Base-by-base conservation (phyloP, 306 rosid species). In the Morella rubra region DNA sequence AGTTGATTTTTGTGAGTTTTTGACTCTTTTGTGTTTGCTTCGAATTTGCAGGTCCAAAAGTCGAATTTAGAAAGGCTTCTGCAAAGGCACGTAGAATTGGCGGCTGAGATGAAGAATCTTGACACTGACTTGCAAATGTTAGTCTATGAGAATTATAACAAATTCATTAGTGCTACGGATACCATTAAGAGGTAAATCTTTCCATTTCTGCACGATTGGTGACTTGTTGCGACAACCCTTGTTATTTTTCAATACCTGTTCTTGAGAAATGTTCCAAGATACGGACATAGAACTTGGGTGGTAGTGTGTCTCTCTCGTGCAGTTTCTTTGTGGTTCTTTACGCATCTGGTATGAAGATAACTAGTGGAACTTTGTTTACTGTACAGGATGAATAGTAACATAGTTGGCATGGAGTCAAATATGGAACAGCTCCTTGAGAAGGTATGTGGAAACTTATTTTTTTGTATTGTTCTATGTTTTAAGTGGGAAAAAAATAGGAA, bases 71-170 rank as follows among this genome's bases (percentile, higher is more conserved):
- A 90, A 87, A 93, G 93, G 22, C 85, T 95, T 46, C 90, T 95
- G 54, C 93, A 90, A 72, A 85, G 84, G 54, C 97, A 95, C 70
- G 93, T 92, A 54, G 90, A 88, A 73, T 83, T 92, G 92, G 97
- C 98, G 2, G 97, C 98, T 19, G 98, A 95, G 81, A 92, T 92
- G n/a, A 95, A 95, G 96, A 95, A 95, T 88, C 97, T 95, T 3
- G 98, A 95, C 76, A 95, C 97, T 12, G 98, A 92, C 79, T 79
- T 95, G 78, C 98, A 95, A 84, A 95, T 92, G 97, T 73, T 95
- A 20, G 97, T 95, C 4, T 95, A 90, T 66, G 98, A 95, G 86
- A 89, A 95, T 80, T 95, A 92, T 81, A 95, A 90, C 82, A 95
- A 92, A 85, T 92, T 95, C 81, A 86, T 95, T 74, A 90, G 97